Percentiles rank a stretch among this genome's conserved stretches.
These are phyloP conservation scores for Sugiyamaella marilandica DNA, from an alignment of 805 yeast species.

Conservation along the genomic window DNA sequence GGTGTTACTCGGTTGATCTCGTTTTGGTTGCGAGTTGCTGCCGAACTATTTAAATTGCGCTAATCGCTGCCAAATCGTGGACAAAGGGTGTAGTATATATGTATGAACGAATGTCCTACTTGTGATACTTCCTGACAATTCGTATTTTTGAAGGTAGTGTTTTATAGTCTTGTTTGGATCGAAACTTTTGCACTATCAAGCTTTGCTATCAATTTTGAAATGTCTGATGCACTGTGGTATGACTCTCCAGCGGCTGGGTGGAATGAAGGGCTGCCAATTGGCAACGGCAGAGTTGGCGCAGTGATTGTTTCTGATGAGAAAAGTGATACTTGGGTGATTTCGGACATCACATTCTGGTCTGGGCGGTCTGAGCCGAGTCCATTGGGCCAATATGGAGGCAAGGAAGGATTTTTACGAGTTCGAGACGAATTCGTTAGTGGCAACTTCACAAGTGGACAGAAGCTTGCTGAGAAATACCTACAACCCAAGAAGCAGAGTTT, in stretches of 20 bases:
- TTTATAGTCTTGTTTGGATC: no score
- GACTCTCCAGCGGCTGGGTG: conserved; percentile 8
- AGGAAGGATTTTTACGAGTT: background rate
- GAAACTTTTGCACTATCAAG: no score
- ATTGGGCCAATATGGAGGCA: conserved; percentile 7
- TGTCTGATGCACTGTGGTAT: conserved; percentile 9
- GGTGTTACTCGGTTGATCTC: no score
- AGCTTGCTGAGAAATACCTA: conserved; percentile 8
- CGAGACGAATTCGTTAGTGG: conserved; percentile 3
- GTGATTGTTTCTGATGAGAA: conserved; percentile 1
- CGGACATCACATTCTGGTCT: conserved; percentile 11
- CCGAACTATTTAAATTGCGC: no score
- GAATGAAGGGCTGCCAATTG: conserved; percentile 11
- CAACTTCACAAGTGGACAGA: background rate
- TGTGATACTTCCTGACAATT: no score
- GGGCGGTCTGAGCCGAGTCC: conserved; percentile 5
- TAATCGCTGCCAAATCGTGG: no score
- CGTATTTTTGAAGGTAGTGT: no score
- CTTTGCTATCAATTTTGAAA: background rate
- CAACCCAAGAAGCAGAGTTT: conserved; percentile 10
- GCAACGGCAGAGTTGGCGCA: conserved; percentile 14
- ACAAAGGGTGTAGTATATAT: no score
- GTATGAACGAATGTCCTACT: no score
- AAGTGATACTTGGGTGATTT: conserved; percentile 6
- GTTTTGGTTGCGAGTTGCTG: no score